phyloP scores from a whole-genome alignment of 1,284 basidiomycete species.

The Xanthoconium separans region DNA sequence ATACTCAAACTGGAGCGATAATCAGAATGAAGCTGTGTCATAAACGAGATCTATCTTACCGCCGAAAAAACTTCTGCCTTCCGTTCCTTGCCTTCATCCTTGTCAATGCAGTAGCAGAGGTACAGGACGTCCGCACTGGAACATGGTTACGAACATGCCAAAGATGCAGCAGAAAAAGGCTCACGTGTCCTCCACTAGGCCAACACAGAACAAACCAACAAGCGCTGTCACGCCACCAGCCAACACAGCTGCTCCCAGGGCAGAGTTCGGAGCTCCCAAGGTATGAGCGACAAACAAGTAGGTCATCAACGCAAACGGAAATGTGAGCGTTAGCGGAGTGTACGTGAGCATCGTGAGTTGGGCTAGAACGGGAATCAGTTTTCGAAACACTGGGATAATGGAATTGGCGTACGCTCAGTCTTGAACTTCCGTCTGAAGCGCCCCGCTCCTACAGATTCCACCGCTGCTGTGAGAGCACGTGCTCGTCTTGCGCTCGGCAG shows the following conservation, averaged over 20 bases:
- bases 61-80: slow-evolving; percentile 69
- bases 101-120: slow-evolving; percentile 87
- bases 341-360: slow-evolving; percentile 75
- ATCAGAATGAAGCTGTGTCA: slow-evolving; percentile 5
- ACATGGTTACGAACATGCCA: slow-evolving; percentile 1
- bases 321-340: slow-evolving; percentile 73
- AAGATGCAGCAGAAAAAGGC: slow-evolving; percentile 21
- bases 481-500: slow-evolving; percentile 74
- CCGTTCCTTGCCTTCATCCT: slow-evolving; percentile 63
- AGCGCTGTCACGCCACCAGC: slow-evolving; percentile 80
- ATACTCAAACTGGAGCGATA: slow-evolving; percentile 40
- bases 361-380: slow-evolving; percentile 39
- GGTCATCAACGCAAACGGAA: slow-evolving; percentile 79
- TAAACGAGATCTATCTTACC: slow-evolving; percentile 43
- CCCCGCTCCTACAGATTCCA: slow-evolving; percentile 38
- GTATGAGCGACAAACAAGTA: slow-evolving; percentile 90
- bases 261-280: slow-evolving; percentile 72
- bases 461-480: slow-evolving; percentile 52
- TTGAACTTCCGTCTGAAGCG: slow-evolving; percentile 49
- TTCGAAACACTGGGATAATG: background rate
- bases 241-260: slow-evolving; percentile 73
- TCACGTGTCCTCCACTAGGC: slow-evolving; percentile 77
- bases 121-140: slow-evolving; percentile 77
- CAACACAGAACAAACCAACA: slow-evolving; percentile 80
- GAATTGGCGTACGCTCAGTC: slow-evolving; percentile 50